phyloP scores from a whole-genome alignment of 768 basidiomycete species.

The Tricholoma sp. region DNA sequence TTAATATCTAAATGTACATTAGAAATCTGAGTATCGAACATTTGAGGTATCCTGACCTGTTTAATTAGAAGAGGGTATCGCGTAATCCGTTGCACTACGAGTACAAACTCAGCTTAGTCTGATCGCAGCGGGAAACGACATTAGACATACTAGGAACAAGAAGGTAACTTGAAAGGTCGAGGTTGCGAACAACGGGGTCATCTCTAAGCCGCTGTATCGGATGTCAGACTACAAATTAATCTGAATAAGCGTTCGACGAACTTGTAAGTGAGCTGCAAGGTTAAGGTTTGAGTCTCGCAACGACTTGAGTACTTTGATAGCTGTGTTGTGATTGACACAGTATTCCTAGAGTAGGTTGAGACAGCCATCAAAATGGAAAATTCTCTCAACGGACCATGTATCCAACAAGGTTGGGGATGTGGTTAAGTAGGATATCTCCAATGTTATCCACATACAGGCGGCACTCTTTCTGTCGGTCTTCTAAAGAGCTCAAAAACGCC shows the following conservation, averaged over 20 bases:
- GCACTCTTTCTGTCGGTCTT: slow-evolving; percentile 87
- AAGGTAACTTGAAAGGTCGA: slow-evolving; percentile 89
- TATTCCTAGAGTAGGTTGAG: slow-evolving; percentile 55
- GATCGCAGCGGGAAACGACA: not conserved
- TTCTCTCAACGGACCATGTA: slow-evolving; percentile 61
- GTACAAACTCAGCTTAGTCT: slow-evolving; percentile 1
- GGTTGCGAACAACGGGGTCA: slow-evolving; percentile 68
- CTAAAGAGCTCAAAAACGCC: slow-evolving; percentile 83
- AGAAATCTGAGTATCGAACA: not conserved
- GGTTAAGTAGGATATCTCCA: slow-evolving; percentile 74
- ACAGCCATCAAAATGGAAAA: not conserved
- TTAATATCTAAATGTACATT: slow-evolving; percentile 50
- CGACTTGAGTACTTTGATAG: slow-evolving; percentile 72
- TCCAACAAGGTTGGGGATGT: slow-evolving; percentile 72
- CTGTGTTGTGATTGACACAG: slow-evolving; percentile 83
- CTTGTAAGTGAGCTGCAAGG: slow-evolving; percentile 64
- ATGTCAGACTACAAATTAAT: not conserved
- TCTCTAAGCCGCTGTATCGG: slow-evolving; percentile 61
- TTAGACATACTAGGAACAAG: slow-evolving; percentile 76
- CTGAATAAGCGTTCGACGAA: slow-evolving; percentile 20
- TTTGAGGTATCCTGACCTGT: slow-evolving; percentile 39
- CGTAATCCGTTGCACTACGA: slow-evolving; percentile 89
- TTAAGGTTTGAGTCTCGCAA: slow-evolving; percentile 64
- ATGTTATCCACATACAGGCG: slow-evolving; percentile 88
- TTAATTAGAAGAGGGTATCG: slow-evolving; percentile 88